Evolutionary conservation across 2,329 filamentous ascomycete species (phyloP), one percentile per base, ranked within the genome.

Genomic region (Aspergillus spinulosporus): DNA sequence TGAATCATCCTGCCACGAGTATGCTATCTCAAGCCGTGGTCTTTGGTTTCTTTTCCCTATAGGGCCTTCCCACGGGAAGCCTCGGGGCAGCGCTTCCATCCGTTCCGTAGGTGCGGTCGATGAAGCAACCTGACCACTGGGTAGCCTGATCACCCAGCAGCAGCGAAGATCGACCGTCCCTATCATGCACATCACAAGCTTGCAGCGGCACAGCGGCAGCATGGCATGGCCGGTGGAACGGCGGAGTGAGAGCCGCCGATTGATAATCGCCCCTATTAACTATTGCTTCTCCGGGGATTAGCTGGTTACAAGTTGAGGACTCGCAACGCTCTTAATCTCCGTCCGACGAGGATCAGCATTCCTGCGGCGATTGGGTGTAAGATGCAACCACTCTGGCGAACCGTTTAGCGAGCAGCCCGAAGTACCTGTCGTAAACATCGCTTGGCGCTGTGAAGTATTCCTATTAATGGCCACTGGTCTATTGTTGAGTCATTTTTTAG

Each of bases 151-250:
- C 29, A 26, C 44, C 29, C 43, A 49, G 37, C 47, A 49, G 45
- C 43, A 48, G 43, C 45, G 57, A 59, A 47, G 59, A 63, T 64
- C 59, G 59, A 52, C 57, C 57, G 54, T 56, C 42, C 52, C 52
- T 56, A 48, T 52, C 55, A 52, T 60, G 53, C 52, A 58, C 37
- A 49, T 58, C 53, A 60, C 55, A 49, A 47, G 45, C 36, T 34
- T 9, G n/a, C 60, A 46, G 21, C 44, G 44, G 44, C n/a, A 46
- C 45, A 47, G 3, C 44, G 28, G 14, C 49, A n/a, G 29, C 14
- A 39, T 12, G 36, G 36, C n/a, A 6, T 34, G 29, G 26, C 26
- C 4, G 26, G 26, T 28, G 26, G 26, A 5, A 28, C 26, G 26
- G 26, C 26, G 26, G 46, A 28, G 34, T 7, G 21, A 14, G 32